Conservation (phyloP, 208 protist genomes). For the Wallacemonas sp. region DNA sequence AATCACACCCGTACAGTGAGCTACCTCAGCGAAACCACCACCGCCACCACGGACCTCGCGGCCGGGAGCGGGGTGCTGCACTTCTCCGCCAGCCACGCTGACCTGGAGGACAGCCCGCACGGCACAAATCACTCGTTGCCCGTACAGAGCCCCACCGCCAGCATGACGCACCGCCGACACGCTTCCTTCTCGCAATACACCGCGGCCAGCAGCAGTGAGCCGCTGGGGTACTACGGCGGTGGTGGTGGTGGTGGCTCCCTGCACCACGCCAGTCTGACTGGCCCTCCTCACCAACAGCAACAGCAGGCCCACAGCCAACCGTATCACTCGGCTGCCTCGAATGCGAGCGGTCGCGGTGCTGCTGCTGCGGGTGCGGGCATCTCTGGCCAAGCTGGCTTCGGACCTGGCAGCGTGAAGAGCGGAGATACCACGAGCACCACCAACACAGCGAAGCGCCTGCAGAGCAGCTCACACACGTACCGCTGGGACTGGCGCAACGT, state of each 20-base stretch:
- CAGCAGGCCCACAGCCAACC: background rate
- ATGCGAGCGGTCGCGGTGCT: background rate
- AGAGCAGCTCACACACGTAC: constrained; percentile 27
- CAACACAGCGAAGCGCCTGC: constrained; percentile 4
- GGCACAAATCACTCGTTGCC: constrained; percentile 1
- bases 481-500: constrained; percentile 50
- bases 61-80: background rate
- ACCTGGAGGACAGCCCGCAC: background rate
- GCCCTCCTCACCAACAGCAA: constrained; percentile 3
- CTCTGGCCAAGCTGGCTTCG: background rate
- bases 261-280: background rate
- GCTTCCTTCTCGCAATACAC: background rate
- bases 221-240: too few relatives aligned
- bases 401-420: constrained; percentile 31
- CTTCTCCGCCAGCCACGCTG: constrained; percentile 3
- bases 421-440: constrained; percentile 30
- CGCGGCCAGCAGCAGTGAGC: background rate
- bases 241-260: background rate
- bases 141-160: background rate
- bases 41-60: constrained; percentile 4
- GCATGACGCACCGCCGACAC: background rate
- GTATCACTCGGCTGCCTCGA: background rate
- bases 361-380: background rate
- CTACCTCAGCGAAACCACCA: constrained; percentile 31
- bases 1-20: constrained; percentile 19